Percentiles rank a stretch among this genome's conserved stretches.
Evolutionary conservation across 208 protist genomes (phyloP).

Genomic region (Porcisia hertigi): DNA sequence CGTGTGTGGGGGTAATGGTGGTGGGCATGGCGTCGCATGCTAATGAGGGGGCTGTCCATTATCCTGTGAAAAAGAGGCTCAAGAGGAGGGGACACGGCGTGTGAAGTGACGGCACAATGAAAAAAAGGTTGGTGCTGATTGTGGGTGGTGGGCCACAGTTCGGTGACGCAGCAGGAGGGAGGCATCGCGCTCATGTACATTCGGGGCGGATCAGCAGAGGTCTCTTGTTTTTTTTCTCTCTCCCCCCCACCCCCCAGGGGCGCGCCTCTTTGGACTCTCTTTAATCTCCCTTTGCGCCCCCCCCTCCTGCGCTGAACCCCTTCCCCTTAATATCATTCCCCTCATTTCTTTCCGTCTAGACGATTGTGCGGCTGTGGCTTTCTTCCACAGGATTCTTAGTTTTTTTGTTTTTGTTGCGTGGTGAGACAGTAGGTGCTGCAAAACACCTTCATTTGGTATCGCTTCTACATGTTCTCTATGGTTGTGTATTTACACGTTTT

Average conservation of each 20-base stretch:
- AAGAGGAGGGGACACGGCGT: not conserved
- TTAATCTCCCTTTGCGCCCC: not conserved
- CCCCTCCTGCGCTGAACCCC: not conserved
- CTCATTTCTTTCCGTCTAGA: too few species aligned
- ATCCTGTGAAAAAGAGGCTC: not conserved
- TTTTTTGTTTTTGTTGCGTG: too few species aligned
- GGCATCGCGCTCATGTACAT: not conserved
- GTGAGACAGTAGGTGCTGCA: too few species aligned
- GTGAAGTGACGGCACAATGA: not conserved
- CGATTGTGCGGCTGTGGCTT: too few species aligned
- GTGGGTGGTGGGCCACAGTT: not conserved
- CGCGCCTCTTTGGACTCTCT: not conserved
- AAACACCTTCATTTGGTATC: too few species aligned
- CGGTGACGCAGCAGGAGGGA: not conserved
- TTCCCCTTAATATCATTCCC: too few species aligned
- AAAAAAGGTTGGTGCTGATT: not conserved
- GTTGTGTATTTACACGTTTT: not conserved
- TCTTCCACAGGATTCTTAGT: too few species aligned
- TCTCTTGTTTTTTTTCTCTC: too few species aligned
- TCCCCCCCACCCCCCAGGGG: too few species aligned
- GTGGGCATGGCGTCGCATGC: not conserved
- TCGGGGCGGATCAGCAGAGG: not conserved
- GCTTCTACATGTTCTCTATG: not conserved
- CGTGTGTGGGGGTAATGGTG: not conserved
- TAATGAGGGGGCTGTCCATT: not conserved